Evolutionary conservation across 306 rosid genomes (phyloP).

Genomic region (Sicyos baderoa): DNA sequence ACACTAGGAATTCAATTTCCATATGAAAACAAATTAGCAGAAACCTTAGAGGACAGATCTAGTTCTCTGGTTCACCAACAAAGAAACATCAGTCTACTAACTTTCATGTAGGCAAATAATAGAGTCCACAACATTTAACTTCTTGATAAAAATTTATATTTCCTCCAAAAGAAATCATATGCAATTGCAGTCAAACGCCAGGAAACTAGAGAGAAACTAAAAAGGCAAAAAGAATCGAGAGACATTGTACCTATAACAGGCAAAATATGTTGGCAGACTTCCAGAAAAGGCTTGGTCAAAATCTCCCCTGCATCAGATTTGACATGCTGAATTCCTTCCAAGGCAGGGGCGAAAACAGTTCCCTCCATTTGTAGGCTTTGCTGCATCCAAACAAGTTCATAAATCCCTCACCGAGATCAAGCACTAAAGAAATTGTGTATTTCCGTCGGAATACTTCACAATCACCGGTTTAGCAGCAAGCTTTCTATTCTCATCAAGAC

Average conservation of each 20-base stretch:
- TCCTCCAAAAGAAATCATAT: slow-evolving; percentile 1
- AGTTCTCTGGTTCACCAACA: slow-evolving; percentile 4
- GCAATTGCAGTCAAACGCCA: neutral
- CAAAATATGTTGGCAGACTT: slow-evolving; percentile 76
- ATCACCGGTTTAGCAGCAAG: neutral
- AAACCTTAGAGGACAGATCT: neutral
- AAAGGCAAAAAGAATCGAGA: slow-evolving; percentile 14
- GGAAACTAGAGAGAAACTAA: neutral
- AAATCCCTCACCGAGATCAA: slow-evolving; percentile 3
- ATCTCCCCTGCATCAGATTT: slow-evolving; percentile 72
- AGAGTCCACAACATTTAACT: neutral
- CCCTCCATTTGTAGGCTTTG: slow-evolving; percentile 50
- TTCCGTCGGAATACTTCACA: neutral
- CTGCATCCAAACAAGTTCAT: slow-evolving; percentile 29
- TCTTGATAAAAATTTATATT: neutral
- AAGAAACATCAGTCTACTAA: neutral
- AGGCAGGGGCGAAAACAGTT: slow-evolving; percentile 62
- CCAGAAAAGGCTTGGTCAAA: slow-evolving; percentile 73
- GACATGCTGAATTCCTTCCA: slow-evolving; percentile 65
- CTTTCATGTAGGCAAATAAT: neutral
- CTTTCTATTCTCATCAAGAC: neutral
- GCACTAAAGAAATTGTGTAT: neutral
- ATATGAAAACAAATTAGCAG: neutral
- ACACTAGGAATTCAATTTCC: neutral
- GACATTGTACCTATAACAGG: slow-evolving; percentile 69